phyloP scores from a whole-genome alignment of 441 rosid species.

The Jatropha multifida region DNA sequence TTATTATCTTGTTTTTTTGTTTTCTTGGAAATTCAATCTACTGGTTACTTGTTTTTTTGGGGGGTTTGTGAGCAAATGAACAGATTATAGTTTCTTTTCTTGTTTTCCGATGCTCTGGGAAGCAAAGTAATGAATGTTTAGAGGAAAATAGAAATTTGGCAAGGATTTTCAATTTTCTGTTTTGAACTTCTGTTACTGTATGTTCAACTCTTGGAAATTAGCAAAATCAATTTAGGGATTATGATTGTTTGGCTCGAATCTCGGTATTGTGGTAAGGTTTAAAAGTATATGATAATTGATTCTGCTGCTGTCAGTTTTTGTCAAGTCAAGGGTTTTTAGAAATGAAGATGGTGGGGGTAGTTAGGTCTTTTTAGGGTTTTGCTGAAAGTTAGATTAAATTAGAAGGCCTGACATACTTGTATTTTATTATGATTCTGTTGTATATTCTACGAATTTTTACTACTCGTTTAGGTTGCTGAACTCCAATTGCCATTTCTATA shows the following conservation, averaged over 20 bases:
- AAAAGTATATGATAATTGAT: background rate
- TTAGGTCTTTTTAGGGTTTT: slow-evolving; percentile 26
- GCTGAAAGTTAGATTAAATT: slow-evolving; percentile 13
- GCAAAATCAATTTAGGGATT: background rate
- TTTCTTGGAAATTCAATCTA: background rate
- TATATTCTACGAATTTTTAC: background rate
- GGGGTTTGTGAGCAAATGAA: slow-evolving; percentile 21
- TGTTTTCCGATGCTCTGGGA: background rate
- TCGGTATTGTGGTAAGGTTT: background rate
- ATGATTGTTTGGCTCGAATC: background rate
- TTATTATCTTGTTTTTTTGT: background rate
- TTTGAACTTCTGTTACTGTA: slow-evolving; percentile 19
- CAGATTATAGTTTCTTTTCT: slow-evolving; percentile 2
- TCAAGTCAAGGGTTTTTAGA: slow-evolving; percentile 5
- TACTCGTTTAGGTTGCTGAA: slow-evolving; percentile 1
- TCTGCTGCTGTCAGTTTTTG: slow-evolving; percentile 5
- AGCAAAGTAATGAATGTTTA: background rate
- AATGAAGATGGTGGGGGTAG: background rate
- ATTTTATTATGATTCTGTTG: slow-evolving; percentile 4
- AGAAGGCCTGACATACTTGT: slow-evolving; percentile 14
- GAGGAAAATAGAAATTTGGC: background rate
- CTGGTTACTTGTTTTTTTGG: background rate
- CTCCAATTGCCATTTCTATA: background rate
- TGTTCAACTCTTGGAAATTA: background rate
- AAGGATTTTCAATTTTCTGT: background rate